A percentile compares a stretch with the other conserved stretches of the same genome.
Evolutionary conservation across 768 basidiomycete species (phyloP).

Genomic region (Podaxis sp.): DNA sequence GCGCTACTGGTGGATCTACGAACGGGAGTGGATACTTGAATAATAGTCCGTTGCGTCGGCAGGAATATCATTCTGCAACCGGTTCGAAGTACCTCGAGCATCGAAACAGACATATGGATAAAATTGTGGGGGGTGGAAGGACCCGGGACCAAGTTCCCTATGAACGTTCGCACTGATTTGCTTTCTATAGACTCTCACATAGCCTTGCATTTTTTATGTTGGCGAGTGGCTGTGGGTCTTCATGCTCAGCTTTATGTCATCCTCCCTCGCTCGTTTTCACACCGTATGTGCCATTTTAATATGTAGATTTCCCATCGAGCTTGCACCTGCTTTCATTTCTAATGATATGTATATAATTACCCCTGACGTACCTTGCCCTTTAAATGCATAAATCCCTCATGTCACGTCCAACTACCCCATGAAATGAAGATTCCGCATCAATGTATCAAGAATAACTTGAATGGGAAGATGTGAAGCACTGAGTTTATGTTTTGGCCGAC

Average conservation of each 20-base stretch:
- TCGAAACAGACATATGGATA: conserved; percentile 7
- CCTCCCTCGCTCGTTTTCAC: neutral
- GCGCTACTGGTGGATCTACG: conserved; percentile 19
- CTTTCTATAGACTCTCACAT: neutral
- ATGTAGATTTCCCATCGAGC: neutral
- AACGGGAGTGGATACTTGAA: conserved; percentile 17
- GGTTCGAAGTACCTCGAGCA: conserved; percentile 13
- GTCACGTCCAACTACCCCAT: neutral
- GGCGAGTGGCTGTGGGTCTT: neutral
- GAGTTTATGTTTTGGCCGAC: neutral
- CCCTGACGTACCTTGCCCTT: neutral
- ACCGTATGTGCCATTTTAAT: neutral
- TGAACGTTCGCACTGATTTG: conserved; percentile 5
- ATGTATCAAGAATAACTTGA: neutral
- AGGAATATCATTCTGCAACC: conserved; percentile 13
- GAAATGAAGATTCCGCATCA: neutral
- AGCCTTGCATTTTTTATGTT: neutral
- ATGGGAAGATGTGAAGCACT: neutral
- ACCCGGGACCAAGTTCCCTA: neutral
- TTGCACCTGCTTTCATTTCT: neutral
- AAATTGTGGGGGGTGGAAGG: neutral
- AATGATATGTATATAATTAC: neutral
- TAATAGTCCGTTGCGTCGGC: conserved; percentile 18
- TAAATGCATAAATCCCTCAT: neutral
- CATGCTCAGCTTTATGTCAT: neutral